These are phyloP conservation scores for Perilla frutescens DNA, from an alignment of 257 asterid genomes.

Conservation along the genomic window DNA sequence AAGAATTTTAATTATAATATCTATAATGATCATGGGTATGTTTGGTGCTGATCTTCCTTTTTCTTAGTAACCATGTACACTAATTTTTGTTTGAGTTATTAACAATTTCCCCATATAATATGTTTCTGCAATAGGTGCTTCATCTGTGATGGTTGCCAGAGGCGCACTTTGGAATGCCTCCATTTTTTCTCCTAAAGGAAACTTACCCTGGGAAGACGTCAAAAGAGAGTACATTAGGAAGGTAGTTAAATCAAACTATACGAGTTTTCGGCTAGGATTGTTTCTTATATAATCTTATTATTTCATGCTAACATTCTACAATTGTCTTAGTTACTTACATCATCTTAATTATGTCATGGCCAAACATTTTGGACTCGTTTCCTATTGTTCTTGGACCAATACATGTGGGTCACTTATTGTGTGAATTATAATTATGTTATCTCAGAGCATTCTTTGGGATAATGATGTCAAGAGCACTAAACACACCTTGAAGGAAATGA, in stretches of 20 bases:
- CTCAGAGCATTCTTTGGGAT: slow-evolving; percentile 94
- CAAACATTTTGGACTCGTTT: slow-evolving; percentile 19
- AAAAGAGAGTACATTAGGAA: slow-evolving; percentile 80
- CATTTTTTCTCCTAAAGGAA: slow-evolving; percentile 75
- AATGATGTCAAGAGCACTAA: slow-evolving; percentile 86
- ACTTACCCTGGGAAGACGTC: slow-evolving; percentile 77
- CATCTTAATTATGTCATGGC: slow-evolving; percentile 19
- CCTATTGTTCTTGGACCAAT: slow-evolving; percentile 14
- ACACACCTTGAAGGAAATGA: slow-evolving; percentile 90
- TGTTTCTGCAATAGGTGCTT: slow-evolving; percentile 66
- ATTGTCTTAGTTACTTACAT: neutral
- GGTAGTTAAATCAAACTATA: slow-evolving; percentile 50
- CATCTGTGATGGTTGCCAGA: slow-evolving; percentile 96
- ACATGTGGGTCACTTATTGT: slow-evolving; percentile 30
- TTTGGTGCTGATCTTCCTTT: neutral
- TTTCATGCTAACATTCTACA: neutral
- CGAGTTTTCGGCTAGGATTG: neutral
- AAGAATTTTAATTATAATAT: slow-evolving; percentile 6
- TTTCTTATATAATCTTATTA: slow-evolving; percentile 6
- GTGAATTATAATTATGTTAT: slow-evolving; percentile 30
- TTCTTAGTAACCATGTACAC: neutral
- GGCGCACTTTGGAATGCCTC: slow-evolving; percentile 99
- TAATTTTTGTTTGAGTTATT: slow-evolving; percentile 18
- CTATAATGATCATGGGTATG: slow-evolving; percentile 8
- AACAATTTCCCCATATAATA: slow-evolving; percentile 6